A percentile compares a stretch with the other conserved stretches of the same genome.
phyloP scores from a whole-genome alignment of 345 rosid species.

The Populus deltoides region DNA sequence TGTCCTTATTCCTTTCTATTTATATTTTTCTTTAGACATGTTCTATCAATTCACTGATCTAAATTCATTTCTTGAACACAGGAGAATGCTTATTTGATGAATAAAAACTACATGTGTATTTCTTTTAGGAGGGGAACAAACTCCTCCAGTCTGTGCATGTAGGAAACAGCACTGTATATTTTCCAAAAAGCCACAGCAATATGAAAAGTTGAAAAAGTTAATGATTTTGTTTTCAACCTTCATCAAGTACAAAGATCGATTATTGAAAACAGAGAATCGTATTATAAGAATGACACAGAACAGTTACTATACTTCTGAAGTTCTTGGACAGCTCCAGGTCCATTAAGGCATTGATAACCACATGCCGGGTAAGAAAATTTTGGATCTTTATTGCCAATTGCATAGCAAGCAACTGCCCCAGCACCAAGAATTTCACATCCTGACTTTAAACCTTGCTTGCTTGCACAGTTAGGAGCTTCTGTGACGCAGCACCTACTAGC shows the following conservation, averaged over 20 bases:
- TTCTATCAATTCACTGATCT: not conserved
- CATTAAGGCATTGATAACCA: constrained; percentile 48
- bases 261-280: constrained; percentile 1
- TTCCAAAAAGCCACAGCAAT: not conserved
- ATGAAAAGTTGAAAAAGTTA: not conserved
- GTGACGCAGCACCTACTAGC: constrained; percentile 62
- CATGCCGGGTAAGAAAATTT: constrained; percentile 84
- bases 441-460: constrained; percentile 56
- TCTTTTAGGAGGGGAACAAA: too few species aligned
- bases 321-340: constrained; percentile 54
- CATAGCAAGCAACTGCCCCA: constrained; percentile 82
- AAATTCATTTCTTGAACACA: not conserved
- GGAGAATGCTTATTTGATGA: too few species aligned
- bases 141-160: not conserved
- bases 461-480: constrained; percentile 33
- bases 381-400: constrained; percentile 58
- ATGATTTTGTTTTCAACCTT: not conserved
- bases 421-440: constrained; percentile 77
- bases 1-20: too few species aligned
- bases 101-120: too few species aligned
- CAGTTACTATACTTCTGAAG: constrained; percentile 60
- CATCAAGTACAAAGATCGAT: constrained; percentile 10
- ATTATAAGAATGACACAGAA: not conserved
- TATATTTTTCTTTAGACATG: too few species aligned
- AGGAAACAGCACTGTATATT: not conserved